Evolutionary conservation across 495 filamentous ascomycete species (phyloP), one percentile per base, ranked within the genome.

Genomic region (Diplogelasinospora grovesii): DNA sequence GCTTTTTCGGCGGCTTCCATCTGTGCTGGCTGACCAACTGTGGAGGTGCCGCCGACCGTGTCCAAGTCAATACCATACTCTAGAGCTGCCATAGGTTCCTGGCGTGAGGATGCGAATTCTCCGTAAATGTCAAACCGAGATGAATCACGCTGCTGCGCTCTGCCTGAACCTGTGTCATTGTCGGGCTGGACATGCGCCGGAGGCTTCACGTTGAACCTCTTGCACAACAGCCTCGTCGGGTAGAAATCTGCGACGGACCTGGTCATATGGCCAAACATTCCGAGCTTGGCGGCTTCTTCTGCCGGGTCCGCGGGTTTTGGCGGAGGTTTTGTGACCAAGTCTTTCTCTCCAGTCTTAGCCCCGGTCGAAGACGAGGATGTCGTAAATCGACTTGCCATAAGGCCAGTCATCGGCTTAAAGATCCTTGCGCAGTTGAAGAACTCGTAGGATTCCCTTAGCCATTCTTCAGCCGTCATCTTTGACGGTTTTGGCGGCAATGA

Each of bases 341-440:
- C 53, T 0, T 68, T 66, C 0, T 59, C 47, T 0, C 54, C 49
- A 7, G 50, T 47, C 0, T 46, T 45, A 34, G 47, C 72, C 35
- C 43, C 56, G 1, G 57, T 46, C 1, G 65, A 62, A 4, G 82
- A 73, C 0, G 86, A 81, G 3, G 83, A 43, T 0, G 54, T 83
- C 0, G 86, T 96, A 54, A 98, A 98, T 3, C 89, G 79, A 18
- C 84, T 85, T 13, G 92, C 92, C 84, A 98, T 96, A 43, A 84
- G 69, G 0, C 86, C 87, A 20, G 83, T 83, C 71, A 94, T 82
- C 1, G 92, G 92, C 58, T 85, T 89, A 70, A 96, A 97, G 5
- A 96, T 89, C 52, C 82, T 74, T 5, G 93, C 92, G 21, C 87
- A 90, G 43, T 83, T 85, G 27, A 79, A 73, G 57, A 98, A 98